Percentiles rank a stretch among this genome's conserved stretches.
Conservation (phyloP, 1,284 basidiomycete genomes). For the Serendipita sp. region DNA sequence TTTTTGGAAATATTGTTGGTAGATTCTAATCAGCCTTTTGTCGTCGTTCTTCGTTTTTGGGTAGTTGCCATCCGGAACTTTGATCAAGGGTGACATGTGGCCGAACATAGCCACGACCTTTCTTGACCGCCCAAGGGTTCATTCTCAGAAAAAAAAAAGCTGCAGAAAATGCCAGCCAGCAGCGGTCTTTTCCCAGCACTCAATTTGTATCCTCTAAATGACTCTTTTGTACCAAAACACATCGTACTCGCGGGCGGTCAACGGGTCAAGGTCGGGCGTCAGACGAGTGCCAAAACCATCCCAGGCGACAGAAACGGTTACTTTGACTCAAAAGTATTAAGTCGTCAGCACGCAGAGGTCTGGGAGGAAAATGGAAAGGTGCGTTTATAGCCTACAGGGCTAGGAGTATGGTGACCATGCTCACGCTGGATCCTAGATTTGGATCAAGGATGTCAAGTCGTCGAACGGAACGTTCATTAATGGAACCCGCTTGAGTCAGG, state of each 20-base stretch:
- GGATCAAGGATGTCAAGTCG: slow-evolving; percentile 96
- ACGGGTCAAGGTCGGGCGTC: slow-evolving; percentile 90
- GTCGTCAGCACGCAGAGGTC: slow-evolving; percentile 92
- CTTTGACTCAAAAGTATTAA: slow-evolving; percentile 95
- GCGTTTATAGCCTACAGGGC: slow-evolving; percentile 13
- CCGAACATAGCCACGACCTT: not conserved
- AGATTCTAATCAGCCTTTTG: not conserved
- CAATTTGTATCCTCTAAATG: slow-evolving; percentile 90
- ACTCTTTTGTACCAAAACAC: slow-evolving; percentile 92
- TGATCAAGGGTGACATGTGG: not conserved
- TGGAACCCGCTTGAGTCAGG: slow-evolving; percentile 77
- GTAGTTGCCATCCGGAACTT: not conserved
- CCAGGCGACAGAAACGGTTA: slow-evolving; percentile 92
- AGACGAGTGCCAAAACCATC: slow-evolving; percentile 92
- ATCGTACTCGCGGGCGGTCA: slow-evolving; percentile 65
- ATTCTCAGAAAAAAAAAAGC: slow-evolving; percentile 2
- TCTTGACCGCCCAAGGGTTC: not conserved
- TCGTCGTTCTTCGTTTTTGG: not conserved
- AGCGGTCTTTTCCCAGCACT: slow-evolving; percentile 45
- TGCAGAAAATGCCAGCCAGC: slow-evolving; percentile 8
- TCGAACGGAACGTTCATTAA: slow-evolving; percentile 99
- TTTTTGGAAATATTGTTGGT: not conserved
- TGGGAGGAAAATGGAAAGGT: slow-evolving; percentile 90
- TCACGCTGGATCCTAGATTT: slow-evolving; percentile 46
- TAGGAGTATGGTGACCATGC: not conserved